Conservation (phyloP, 352 stramenopile genomes). For the Aphanomyces stellatus region DNA sequence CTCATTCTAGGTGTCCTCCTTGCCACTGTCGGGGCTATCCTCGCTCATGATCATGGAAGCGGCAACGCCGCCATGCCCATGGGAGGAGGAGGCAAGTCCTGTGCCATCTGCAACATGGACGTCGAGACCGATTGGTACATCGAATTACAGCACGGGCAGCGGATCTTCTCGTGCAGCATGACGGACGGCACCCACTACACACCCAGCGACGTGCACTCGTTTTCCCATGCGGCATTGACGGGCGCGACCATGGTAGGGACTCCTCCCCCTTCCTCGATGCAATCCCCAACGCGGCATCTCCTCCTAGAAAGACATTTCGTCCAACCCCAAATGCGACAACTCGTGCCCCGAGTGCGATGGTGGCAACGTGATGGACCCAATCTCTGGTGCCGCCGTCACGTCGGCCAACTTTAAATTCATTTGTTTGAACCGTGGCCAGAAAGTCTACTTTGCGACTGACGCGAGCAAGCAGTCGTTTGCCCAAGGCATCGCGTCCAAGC, state of each 20-base stretch:
- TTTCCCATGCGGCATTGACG: conserved; percentile 63
- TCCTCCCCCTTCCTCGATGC: background rate
- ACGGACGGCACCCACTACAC: conserved; percentile 34
- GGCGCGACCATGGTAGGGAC: conserved; percentile 59
- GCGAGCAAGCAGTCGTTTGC: conserved; percentile 57
- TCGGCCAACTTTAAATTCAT: conserved; percentile 57
- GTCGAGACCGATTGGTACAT: conserved; percentile 63
- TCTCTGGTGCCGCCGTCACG: conserved; percentile 47
- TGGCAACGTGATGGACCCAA: conserved; percentile 47
- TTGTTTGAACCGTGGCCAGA: conserved; percentile 67
- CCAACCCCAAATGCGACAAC: conserved; percentile 30
- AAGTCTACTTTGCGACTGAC: conserved; percentile 77
- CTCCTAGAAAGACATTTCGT: conserved; percentile 34
- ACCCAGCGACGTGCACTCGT: conserved; percentile 17
- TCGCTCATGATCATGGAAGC: background rate
- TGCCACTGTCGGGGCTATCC: background rate
- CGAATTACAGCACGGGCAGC: conserved; percentile 46
- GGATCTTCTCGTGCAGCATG: conserved; percentile 74
- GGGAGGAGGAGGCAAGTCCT: conserved; percentile 21
- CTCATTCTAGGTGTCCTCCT: too few species aligned
- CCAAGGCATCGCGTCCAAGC: conserved; percentile 39
- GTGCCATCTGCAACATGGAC: conserved; percentile 65
- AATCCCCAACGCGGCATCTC: background rate
- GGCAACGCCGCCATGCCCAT: background rate
- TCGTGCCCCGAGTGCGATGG: conserved; percentile 31